These are phyloP conservation scores for Phallus indusiatus DNA, from an alignment of 768 basidiomycete genomes.

Conservation along the genomic window DNA sequence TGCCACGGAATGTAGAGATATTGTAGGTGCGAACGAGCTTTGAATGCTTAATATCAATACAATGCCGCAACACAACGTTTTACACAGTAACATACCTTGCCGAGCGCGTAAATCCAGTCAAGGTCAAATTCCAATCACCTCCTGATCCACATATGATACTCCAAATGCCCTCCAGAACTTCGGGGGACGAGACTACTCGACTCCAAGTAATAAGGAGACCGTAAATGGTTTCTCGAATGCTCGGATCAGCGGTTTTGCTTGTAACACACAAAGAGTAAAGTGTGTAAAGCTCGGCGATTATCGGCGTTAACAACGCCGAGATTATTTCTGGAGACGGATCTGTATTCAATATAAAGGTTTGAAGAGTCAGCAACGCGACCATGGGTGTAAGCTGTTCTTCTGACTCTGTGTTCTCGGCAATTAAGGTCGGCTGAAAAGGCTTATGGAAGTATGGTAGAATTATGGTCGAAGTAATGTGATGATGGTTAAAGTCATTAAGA, in stretches of 20 bases:
- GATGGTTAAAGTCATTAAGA: conserved; percentile 20
- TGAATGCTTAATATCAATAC: conserved; percentile 17
- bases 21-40: conserved; percentile 12
- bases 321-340: conserved; percentile 71
- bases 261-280: conserved; percentile 46
- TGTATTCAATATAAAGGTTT: conserved; percentile 56
- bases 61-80: conserved; percentile 1
- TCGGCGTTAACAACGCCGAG: conserved; percentile 53
- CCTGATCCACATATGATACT: conserved; percentile 42
- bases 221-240: conserved; percentile 45
- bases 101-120: conserved; percentile 30
- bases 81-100: neutral
- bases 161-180: conserved; percentile 52
- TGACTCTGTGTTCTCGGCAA: neutral
- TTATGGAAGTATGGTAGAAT: conserved; percentile 43
- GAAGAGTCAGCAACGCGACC: conserved; percentile 40
- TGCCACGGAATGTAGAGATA: conserved; percentile 44
- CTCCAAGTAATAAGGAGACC: conserved; percentile 71
- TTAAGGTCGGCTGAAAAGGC: conserved; percentile 29
- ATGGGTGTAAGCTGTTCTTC: conserved; percentile 21
- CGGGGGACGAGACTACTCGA: conserved; percentile 42
- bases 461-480: conserved; percentile 15
- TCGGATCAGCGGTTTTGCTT: conserved; percentile 54
- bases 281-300: conserved; percentile 60
- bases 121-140: conserved; percentile 45